phyloP scores from a whole-genome alignment of 2,329 filamentous ascomycete species.

The Colletotrichum camelliae region DNA sequence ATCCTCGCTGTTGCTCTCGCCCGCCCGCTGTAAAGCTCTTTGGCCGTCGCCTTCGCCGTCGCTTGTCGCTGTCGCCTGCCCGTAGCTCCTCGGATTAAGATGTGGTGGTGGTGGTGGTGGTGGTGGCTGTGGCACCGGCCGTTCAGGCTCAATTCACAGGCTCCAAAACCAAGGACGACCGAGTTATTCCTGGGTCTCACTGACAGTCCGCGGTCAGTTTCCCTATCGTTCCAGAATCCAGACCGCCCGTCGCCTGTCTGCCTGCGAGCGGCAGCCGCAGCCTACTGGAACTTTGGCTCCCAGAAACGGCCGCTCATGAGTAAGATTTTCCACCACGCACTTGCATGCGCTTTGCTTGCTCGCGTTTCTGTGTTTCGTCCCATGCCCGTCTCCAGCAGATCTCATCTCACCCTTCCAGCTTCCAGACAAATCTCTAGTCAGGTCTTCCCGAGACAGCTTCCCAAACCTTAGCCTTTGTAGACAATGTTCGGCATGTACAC shows the following conservation, averaged over 20 bases:
- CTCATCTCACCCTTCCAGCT: neutral
- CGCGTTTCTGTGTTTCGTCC: conserved; percentile 8
- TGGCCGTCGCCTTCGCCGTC: neutral
- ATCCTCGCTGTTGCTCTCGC: neutral
- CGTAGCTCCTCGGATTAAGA: neutral
- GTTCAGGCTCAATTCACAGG: neutral
- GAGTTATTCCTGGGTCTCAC: neutral
- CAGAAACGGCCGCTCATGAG: conserved; percentile 14
- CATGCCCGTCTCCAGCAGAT: neutral
- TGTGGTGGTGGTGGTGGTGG: neutral
- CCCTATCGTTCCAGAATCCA: neutral
- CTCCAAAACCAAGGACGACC: neutral
- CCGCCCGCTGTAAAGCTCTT: neutral
- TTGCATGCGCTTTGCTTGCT: neutral
- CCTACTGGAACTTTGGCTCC: neutral
- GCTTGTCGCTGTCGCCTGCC: neutral
- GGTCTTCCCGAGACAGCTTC: neutral
- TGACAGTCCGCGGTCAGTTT: neutral
- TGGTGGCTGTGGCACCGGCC: conserved; percentile 10
- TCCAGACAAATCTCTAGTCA: neutral
- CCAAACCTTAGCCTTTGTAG: neutral
- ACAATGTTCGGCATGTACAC: neutral
- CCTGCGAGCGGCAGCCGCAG: neutral
- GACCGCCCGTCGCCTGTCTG: neutral
- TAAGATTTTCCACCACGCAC: neutral